Base-by-base conservation (phyloP, 2,329 filamentous ascomycete species). In the Macroventuria anomochaeta region DNA sequence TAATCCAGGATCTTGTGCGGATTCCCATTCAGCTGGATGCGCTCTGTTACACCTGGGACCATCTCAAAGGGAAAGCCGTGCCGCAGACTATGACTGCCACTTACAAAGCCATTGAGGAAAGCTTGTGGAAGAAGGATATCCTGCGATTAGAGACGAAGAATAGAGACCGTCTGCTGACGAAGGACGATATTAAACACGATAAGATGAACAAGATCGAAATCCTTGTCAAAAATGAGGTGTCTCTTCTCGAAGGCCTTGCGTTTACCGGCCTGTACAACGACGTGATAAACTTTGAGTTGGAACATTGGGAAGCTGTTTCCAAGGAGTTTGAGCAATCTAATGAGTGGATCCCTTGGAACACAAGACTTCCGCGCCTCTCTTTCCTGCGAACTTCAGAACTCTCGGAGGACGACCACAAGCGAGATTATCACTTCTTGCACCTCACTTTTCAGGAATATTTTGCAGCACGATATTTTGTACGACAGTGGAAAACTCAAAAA, bases 191-290 rank as follows among this genome's bases (percentile, higher is more conserved):
- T n/a, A n/a, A n/a, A n/a, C n/a, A n/a, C n/a, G n/a, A n/a, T n/a
- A n/a, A n/a, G n/a, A n/a, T n/a, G n/a, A n/a, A n/a, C 28, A 13
- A 31, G 28, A 31, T 31, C 13, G 11, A 31, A 7, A 13, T 7
- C 13, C 28, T 31, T 7, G 28, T 31, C 28, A 31, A 31, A 25
- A 39, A 20, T 41, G 46, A 49, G 46, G 20, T 49, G 23, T 25
- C 10, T 21, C 20, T 41, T 41, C 46, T 49, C 18, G 46, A 49
- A 41, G 46, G 26, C 21, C 18, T 41, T 49, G 46, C 46, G 6
- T 49, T 49, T 49, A 49, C 36, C 41, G 46, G 46, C 4, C 37
- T 49, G 37, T 23, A 18, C 18, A 49, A 49, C 20, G 46, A 49
- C 25, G 20, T 41, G 20, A 49, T 49, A 20, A 26, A 48, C 44